Base-by-base conservation (phyloP, 1,284 basidiomycete genomes). In the Pyrrhoderma lamaoense region DNA sequence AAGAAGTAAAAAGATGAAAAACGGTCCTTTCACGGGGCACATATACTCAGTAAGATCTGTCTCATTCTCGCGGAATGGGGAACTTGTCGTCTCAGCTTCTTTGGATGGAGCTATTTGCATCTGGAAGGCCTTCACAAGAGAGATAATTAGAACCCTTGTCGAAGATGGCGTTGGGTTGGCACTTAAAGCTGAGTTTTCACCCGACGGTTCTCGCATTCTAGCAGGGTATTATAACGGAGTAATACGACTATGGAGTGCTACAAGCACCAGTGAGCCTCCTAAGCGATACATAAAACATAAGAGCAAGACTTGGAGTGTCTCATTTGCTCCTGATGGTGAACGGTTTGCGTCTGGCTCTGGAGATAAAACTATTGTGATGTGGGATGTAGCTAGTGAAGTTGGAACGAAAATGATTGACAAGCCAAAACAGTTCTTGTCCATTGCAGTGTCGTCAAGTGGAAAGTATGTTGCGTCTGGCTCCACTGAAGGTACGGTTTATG, bases 181-280 rank as follows among this genome's bases (percentile, higher is more conserved):
- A n/a, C n/a, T n/a, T n/a, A n/a, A n/a, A n/a, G n/a, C n/a, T n/a
- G n/a, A n/a, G n/a, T n/a, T n/a, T n/a, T n/a, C n/a, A n/a, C n/a
- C n/a, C n/a, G n/a, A n/a, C n/a, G n/a, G n/a, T n/a, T n/a, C n/a
- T n/a, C n/a, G n/a, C n/a, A n/a, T n/a, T n/a, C n/a, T n/a, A n/a
- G n/a, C n/a, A n/a, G 82, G 84, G 45, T 92, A 89, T 19, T 96
- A 99, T 65, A 96, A 99, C 71, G 95, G 99, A 74, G 99, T 96
- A n/a, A 97, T 99, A 68, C 85, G 96, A 53, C 95, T 99, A 71
- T 99, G 96, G 96, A 67, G 70, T 54, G 64, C 70, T 25, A 56
- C n/a, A n/a, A n/a, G n/a, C n/a, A n/a, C n/a, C n/a, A n/a, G n/a
- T n/a, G n/a, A n/a, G n/a, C n/a, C n/a, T n/a, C n/a, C n/a, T n/a